Base-by-base conservation (phyloP, 2,329 filamentous ascomycete genomes). In the Escovopsis sp. region DNA sequence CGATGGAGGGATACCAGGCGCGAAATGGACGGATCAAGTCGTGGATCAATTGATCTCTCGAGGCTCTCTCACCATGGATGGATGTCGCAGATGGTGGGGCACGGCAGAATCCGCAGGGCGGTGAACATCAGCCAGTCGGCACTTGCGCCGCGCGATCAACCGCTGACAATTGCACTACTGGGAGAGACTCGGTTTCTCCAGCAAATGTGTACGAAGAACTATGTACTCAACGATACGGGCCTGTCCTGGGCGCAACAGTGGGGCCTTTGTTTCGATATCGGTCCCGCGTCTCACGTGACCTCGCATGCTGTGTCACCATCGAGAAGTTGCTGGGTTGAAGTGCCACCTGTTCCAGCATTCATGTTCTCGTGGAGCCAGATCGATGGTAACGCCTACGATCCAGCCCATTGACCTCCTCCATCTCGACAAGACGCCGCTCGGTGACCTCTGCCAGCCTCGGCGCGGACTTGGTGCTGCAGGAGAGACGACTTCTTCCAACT, bases 291-390 rank as follows among this genome's bases (percentile, higher is more conserved):
- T 39, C 56, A 58, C 55, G 56, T 59, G 56, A 54, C 35, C 14
- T 37, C 27, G 25, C 36, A 42, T 36, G 38, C 32, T 21, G 16
- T 25, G 21, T 25, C 21, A 25, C 21, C 21, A 25, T n/a, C 25
- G 29, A 25, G 31, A 45, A 25, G 4, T 25, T 11, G 21, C 21
- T 25, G 11, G 8, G 4, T 9, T 48, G 57, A 55, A 54, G 54
- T 59, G 56, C 54, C 56, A 58, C 55, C 54, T 58, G 53, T 58
- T 55, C 55, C 47, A 53, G 48, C 40, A 31, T 31, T 37, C 41
- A 48, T 44, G 8, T 9, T 25, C 21, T 25, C 21, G 21, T 48
- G 47, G 52, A 53, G 55, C 56, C 54, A 57, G 53, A 58, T 55
- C 16, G 16, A 16, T 26, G n/a, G n/a, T n/a, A n/a, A n/a, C n/a